phyloP scores from a whole-genome alignment of 2,329 filamentous ascomycete genomes.

The Aspergillus aculeatinus region DNA sequence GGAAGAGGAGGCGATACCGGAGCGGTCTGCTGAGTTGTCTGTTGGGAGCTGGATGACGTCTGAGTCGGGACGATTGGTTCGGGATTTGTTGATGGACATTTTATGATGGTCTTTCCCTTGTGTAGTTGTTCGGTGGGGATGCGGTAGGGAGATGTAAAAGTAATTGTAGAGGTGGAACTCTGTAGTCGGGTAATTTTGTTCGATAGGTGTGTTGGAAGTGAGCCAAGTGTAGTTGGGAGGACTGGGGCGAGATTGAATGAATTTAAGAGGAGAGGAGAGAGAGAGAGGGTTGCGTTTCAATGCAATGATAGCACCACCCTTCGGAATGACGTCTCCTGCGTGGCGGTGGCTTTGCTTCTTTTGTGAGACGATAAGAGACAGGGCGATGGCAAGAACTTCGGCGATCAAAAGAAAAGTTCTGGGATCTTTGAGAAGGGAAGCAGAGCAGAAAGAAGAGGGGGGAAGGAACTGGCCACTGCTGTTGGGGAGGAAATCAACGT shows the following conservation, averaged over 20 bases:
- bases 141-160: too few relatives aligned
- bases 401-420: not conserved
- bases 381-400: not conserved
- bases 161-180: too few relatives aligned
- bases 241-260: not conserved
- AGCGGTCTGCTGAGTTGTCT: not conserved
- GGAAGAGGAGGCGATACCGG: not conserved
- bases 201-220: too few relatives aligned
- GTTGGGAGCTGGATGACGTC: not conserved
- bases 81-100: not conserved
- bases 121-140: not conserved
- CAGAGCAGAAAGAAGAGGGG: not conserved
- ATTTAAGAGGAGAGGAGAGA: not conserved
- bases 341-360: not conserved
- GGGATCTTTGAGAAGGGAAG: not conserved
- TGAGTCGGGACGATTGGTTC: not conserved
- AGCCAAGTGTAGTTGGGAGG: not conserved
- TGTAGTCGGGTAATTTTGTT: too few relatives aligned
- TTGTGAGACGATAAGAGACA: not conserved
- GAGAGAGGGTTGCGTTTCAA: not conserved
- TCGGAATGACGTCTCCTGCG: not conserved
- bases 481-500: not conserved
- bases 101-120: not conserved
- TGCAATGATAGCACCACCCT: not conserved
- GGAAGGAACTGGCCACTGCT: not conserved